Base-by-base conservation (phyloP, 1,139 yeast species). In the Diutina catenulata region DNA sequence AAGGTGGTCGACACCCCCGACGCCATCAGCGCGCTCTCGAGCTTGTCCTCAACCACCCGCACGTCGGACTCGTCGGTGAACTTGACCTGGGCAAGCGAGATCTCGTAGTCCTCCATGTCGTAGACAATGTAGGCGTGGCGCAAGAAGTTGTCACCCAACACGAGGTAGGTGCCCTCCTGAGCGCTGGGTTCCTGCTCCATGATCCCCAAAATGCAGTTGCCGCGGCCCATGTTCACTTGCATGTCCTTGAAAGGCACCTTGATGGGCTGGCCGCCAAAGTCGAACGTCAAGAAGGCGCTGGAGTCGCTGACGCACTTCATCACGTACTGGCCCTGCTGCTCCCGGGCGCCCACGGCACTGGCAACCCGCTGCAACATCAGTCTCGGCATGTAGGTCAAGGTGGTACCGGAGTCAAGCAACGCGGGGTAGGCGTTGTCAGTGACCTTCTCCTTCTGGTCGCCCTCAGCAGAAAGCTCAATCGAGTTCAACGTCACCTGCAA, bases 341-440 rank as follows among this genome's bases (percentile, higher is more conserved):
- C 48, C 9, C 49, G 43, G 21, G 51, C 55, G 13, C 49, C 41
- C 15, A 50, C 45, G 15, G 49, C 50, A 8, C 38, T 32, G 6
- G 51, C 48, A 27, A 58, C 39, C 10, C 43, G 33, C 9, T 41
- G 37, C 28, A 54, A 40, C 22, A 51, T 45, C 4, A 46, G 47
- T 20, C 45, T 40, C 5, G 57, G 56, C 25, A 63, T 50, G 42
- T 49, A 51, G 27, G 58, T 49, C 40, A 59, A 54, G 13, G 70
- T 63, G 22, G 69, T 60, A 28, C 70, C 70, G 10, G 71, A 57
- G 48, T 68, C 73, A 39, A 66, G 52, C 32, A 60, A 47, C 22
- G 59, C 62, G 27, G 57, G 47, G 39, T 51, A 51, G 3, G 47
- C 37, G n/a, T 31, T 19, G 8, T 19, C 4, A n/a, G 35, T 14